These are phyloP conservation scores for Paramecium caudatum DNA, from an alignment of 73 alveolate species.

Conservation along the genomic window DNA sequence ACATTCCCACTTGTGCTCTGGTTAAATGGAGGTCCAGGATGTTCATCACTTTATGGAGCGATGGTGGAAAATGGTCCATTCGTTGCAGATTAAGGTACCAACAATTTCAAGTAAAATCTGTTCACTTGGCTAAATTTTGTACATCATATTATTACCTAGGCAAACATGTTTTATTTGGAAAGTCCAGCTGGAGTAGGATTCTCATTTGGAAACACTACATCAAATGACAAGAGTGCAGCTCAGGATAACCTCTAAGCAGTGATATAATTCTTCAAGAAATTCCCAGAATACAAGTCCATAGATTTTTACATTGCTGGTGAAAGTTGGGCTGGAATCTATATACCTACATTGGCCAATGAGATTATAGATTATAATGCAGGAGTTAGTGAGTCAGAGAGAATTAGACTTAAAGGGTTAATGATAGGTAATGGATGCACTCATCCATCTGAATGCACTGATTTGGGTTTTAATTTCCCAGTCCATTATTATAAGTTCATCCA, in stretches of 20 bases:
- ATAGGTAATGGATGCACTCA: slow-evolving; percentile 87
- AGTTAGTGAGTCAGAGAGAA: slow-evolving; percentile 5
- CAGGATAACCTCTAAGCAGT: slow-evolving; percentile 87
- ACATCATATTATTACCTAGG: slow-evolving; percentile 51
- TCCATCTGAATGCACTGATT: slow-evolving; percentile 63
- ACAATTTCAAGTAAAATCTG: slow-evolving; percentile 78
- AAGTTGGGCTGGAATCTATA: slow-evolving; percentile 93
- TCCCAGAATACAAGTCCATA: slow-evolving; percentile 82
- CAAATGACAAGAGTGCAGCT: slow-evolving; percentile 82
- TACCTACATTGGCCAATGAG: slow-evolving; percentile 86
- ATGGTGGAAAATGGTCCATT: slow-evolving; percentile 95
- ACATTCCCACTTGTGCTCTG: slow-evolving; percentile 90
- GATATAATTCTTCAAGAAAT: slow-evolving; percentile 81
- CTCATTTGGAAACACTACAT: slow-evolving; percentile 18
- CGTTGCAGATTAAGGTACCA: slow-evolving; percentile 72
- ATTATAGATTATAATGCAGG: slow-evolving; percentile 74
- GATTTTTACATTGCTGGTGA: slow-evolving; percentile 94
- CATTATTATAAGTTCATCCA: slow-evolving; percentile 23
- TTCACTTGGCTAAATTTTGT: slow-evolving; percentile 85
- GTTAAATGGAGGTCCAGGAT: slow-evolving; percentile 98
- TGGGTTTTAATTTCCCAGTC: slow-evolving; percentile 24
- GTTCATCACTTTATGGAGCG: slow-evolving; percentile 90
- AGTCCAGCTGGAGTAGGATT: slow-evolving; percentile 73
- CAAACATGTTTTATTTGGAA: slow-evolving; percentile 49
- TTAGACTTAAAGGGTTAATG: slow-evolving; percentile 81